Evolutionary conservation across 129 eudicot species (phyloP), one percentile per base, ranked within the genome.

Genomic region (Rutidosis leptorrhynchoides): DNA sequence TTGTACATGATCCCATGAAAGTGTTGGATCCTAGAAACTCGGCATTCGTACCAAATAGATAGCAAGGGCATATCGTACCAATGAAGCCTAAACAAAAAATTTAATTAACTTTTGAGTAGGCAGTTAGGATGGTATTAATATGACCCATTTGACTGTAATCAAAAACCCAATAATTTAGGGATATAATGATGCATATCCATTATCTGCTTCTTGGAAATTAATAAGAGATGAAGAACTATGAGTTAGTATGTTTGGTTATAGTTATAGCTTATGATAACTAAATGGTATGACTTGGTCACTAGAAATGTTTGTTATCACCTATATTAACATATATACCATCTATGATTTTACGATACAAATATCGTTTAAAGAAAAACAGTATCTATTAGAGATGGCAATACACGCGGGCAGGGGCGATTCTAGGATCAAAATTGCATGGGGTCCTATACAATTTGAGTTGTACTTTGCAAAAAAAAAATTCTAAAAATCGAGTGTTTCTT

Each of bases 51-150:
- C 86, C 97, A 73, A 91, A 91, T 28, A 91, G 78, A 78, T 60
- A 81, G 85, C 97, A 91, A 37, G 96, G 97, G 80, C 93, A 91
- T 48, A 85, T 3, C 7, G 80, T 76, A 46, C 97, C 97, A 51
- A 91, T 58, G 58, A 58, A 74, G 66, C 97, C 96, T 90, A 56
- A 58, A 27, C 24, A 58, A 16, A 28, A 5, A 11, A 7, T 27
- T 27, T 27, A 14, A 56, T 19, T 22, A n/a, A 35, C 64, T 15
- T 58, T 58, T 6, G 15, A 15, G 20, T 58, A 15, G 6, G 64
- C 20, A 58, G 24, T 58, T 24, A 58, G 42, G 42, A 35, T 8
- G 12, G 42, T 8, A 35, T 35, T 35, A 3, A 32, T 16, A 15
- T 15, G 40, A 33, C 29, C 21, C 12, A 56, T 6, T 23, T 23